phyloP scores from a whole-genome alignment of 2,329 filamentous ascomycete genomes.

The Microdochium trichocladiopsis region DNA sequence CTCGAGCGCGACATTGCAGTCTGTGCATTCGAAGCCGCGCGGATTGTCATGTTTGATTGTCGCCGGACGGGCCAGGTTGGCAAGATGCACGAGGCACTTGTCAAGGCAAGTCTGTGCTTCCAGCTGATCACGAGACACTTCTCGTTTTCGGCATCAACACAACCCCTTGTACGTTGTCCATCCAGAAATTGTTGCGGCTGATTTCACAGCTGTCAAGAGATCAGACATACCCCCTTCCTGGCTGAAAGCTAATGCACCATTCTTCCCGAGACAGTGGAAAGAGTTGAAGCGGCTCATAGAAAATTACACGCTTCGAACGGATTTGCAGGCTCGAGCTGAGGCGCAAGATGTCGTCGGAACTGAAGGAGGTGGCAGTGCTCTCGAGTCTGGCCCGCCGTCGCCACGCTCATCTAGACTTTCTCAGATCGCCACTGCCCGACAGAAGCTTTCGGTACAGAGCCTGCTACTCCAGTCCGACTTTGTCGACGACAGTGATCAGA shows the following conservation, averaged over 20 bases:
- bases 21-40: conserved; percentile 32
- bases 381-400: conserved; percentile 7
- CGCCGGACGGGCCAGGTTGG: conserved; percentile 10
- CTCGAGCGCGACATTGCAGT: conserved; percentile 33
- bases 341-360: conserved; percentile 3
- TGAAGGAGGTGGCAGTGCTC: not conserved
- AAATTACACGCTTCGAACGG: conserved; percentile 16
- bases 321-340: conserved; percentile 13
- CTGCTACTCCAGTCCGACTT: conserved; percentile 30
- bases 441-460: conserved; percentile 30
- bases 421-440: conserved; percentile 19
- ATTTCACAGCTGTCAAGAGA: too few relatives aligned
- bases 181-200: too few relatives aligned
- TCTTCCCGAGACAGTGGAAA: conserved; percentile 11
- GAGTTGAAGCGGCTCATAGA: conserved; percentile 17
- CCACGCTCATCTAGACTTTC: conserved; percentile 14
- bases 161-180: conserved; percentile 13
- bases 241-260: not conserved
- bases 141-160: conserved; percentile 17
- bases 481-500: conserved; percentile 28
- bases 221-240: too few relatives aligned
- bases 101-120: conserved; percentile 18
- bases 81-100: conserved; percentile 13
- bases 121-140: conserved; percentile 17
- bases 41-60: conserved; percentile 26